Percentiles rank a stretch among this genome's conserved stretches.
Conservation (phyloP, 768 basidiomycete species). For the Naganishia vaughanmartiniae region DNA sequence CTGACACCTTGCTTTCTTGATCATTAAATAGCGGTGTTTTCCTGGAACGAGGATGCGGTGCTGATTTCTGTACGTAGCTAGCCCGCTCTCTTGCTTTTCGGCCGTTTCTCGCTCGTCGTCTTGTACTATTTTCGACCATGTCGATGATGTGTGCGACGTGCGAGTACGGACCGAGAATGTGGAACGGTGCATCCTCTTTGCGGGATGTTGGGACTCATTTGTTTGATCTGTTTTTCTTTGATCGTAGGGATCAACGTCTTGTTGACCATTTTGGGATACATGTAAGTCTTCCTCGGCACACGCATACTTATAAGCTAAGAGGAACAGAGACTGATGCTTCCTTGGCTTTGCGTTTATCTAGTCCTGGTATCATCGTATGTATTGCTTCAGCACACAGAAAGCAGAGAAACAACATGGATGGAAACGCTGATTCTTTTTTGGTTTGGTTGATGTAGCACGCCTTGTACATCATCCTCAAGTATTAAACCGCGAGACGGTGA, state of each 20-base stretch:
- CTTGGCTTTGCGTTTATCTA: conserved; percentile 10
- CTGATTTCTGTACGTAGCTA: conserved; percentile 64
- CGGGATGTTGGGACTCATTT: background rate
- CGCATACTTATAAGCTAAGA: conserved; percentile 28
- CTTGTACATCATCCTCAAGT: conserved; percentile 34
- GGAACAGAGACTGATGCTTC: conserved; percentile 1
- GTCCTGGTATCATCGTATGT: conserved; percentile 34
- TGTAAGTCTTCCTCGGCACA: conserved; percentile 57
- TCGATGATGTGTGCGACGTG: conserved; percentile 38
- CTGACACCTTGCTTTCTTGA: too few relatives aligned
- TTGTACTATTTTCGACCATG: conserved; percentile 38
- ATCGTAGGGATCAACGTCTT: conserved; percentile 62
- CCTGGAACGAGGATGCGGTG: conserved; percentile 74
- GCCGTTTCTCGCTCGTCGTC: too few relatives aligned
- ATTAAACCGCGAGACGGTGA: conserved; percentile 8
- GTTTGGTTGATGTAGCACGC: conserved; percentile 26
- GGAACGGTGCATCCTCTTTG: background rate
- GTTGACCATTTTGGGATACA: conserved; percentile 65
- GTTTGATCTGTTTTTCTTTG: background rate
- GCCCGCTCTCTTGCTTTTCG: too few relatives aligned
- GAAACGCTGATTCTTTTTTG: background rate
- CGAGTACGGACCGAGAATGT: background rate
- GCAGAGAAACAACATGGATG: background rate
- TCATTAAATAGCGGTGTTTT: conserved; percentile 63
- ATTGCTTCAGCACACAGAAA: background rate